Percentiles rank a stretch among this genome's conserved stretches.
Evolutionary conservation across 108 stramenopile genomes (phyloP).

Genomic region (Cyclostephanos tholiformis): DNA sequence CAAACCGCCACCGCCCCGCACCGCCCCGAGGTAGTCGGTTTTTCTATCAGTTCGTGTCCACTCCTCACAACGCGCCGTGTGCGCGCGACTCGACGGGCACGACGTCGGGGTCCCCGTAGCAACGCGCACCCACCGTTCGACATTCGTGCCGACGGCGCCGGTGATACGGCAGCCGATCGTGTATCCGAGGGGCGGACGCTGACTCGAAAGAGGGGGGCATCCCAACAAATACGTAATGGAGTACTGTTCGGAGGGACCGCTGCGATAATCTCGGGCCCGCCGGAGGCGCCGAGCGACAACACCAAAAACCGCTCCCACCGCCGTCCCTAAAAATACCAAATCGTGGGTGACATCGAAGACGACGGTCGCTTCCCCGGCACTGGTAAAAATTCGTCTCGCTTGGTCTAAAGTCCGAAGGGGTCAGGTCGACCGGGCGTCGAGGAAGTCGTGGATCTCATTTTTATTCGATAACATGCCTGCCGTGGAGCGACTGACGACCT

Average conservation of each 20-base stretch:
- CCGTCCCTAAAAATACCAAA: slow-evolving; percentile 59
- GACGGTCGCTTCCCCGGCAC: slow-evolving; percentile 75
- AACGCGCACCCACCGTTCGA: slow-evolving; percentile 30
- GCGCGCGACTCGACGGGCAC: slow-evolving; percentile 44
- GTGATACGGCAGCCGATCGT: slow-evolving; percentile 81
- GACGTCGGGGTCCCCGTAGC: no score
- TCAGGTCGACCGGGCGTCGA: slow-evolving; percentile 67
- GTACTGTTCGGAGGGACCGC: slow-evolving; percentile 67
- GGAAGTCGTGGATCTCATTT: slow-evolving; percentile 72
- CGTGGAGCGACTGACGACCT: slow-evolving; percentile 65
- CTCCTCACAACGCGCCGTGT: slow-evolving; percentile 50
- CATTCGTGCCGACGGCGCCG: no score
- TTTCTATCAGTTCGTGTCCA: slow-evolving; percentile 52
- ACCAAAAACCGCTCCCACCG: slow-evolving; percentile 10
- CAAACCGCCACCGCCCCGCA: slow-evolving; percentile 73
- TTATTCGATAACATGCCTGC: slow-evolving; percentile 77
- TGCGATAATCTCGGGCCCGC: slow-evolving; percentile 87
- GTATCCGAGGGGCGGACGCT: no score
- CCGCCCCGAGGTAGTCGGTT: slow-evolving; percentile 67
- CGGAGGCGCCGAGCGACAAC: slow-evolving; percentile 68
- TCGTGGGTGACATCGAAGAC: slow-evolving; percentile 84
- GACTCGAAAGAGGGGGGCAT: no score
- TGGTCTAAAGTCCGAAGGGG: slow-evolving; percentile 66
- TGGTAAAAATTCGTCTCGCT: slow-evolving; percentile 72
- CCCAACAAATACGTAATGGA: slow-evolving; percentile 66